Evolutionary conservation across 2,329 filamentous ascomycete species (phyloP), one percentile per base, ranked within the genome.

Genomic region (Colletotrichum shisoi): DNA sequence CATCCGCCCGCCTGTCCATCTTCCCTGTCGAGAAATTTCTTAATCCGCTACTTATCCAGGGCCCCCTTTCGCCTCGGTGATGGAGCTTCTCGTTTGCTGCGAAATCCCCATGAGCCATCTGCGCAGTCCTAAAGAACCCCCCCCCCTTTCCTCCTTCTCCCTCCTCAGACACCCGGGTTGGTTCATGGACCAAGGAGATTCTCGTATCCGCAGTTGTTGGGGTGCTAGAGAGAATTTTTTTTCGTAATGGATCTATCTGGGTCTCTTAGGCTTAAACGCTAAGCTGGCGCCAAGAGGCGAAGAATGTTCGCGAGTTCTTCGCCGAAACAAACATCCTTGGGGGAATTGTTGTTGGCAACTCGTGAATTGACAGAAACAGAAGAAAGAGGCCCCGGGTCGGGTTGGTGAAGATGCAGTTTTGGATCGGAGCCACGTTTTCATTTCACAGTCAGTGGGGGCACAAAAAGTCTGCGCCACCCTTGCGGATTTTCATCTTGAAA

Each of bases 131-230:
- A 7, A 2, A 5, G 19, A 31, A 31, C 5, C 27, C 27, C 7
- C 7, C 5, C 27, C 27, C 7, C 7, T 31, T 31, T 31, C 27
- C 27, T 31, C 27, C 27, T 27, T 27, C 4, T 4, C 24, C 0
- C 4, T 27, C 19, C 46, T 19, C 31, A 9, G 44, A 52, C 15
- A n/a, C 48, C 15, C 7, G 13, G 17, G 6, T 37, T 1, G 17
- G 4, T 37, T 1, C 27, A 21, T 15, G 45, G 45, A 34, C 13
- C 21, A 15, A 39, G 17, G 34, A 42, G 11, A 40, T n/a, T 21
- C 40, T 40, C 21, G 27, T 44, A 57, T 52, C 63, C 52, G 58
- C 63, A 66, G 45, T 40, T 52, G 63, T 63, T 67, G 59, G 57
- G 63, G 11, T 40, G 12, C 27, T 31, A 57, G 24, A 19, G 15